Conservation (phyloP, 78 protist species). For the Thecamonas trahens region DNA sequence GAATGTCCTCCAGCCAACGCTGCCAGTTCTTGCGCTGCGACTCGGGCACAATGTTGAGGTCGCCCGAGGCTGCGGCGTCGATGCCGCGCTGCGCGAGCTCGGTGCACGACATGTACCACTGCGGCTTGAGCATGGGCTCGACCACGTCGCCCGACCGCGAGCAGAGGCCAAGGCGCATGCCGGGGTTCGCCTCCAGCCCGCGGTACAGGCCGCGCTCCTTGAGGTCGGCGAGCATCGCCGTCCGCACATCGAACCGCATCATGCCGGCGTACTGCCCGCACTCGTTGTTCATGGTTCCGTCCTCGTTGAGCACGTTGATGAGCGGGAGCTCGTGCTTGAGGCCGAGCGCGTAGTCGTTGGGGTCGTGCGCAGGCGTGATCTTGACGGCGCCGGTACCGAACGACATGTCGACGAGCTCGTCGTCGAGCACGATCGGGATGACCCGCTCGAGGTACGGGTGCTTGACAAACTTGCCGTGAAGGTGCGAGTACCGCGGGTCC, state of each 20-base stretch:
- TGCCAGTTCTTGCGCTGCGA: conserved; percentile 28
- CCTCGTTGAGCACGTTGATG: conserved; percentile 67
- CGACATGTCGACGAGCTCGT: conserved; percentile 72
- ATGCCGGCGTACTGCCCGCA: conserved; percentile 26
- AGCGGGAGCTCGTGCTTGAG: conserved; percentile 73
- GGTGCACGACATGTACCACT: conserved; percentile 84
- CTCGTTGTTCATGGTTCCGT: conserved; percentile 72
- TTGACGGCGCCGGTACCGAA: conserved; percentile 88
- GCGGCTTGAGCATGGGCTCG: conserved; percentile 91
- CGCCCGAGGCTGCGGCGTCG: conserved; percentile 33
- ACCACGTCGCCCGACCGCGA: conserved; percentile 68
- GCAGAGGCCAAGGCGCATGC: conserved; percentile 62
- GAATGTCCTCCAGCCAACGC: conserved; percentile 65
- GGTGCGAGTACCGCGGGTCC: conserved; percentile 76
- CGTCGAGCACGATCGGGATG: conserved; percentile 91
- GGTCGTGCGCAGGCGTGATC: conserved; percentile 74
- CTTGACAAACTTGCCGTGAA: conserved; percentile 66
- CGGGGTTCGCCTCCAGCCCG: conserved; percentile 43
- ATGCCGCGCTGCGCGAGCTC: conserved; percentile 33
- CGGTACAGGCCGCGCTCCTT: conserved; percentile 33
- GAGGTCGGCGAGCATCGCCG: conserved; percentile 45
- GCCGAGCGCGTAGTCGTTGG: conserved; percentile 93
- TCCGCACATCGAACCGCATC: conserved; percentile 71
- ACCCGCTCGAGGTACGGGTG: conserved; percentile 69
- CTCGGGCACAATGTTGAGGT: conserved; percentile 65